phyloP scores from a whole-genome alignment of 768 basidiomycete genomes.

The Suillus lakei region DNA sequence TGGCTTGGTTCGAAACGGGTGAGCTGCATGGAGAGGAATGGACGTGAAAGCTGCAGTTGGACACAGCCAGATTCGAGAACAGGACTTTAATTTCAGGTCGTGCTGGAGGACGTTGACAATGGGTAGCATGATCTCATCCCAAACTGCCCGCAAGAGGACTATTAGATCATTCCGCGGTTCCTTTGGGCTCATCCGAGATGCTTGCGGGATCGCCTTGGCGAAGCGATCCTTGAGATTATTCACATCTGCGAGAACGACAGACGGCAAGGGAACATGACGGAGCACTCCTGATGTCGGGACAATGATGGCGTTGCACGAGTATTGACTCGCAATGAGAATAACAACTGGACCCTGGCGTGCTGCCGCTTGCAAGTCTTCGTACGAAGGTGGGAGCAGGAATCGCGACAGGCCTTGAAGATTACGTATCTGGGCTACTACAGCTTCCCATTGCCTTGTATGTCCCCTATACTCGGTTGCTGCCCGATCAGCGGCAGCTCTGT shows the following conservation, averaged over 20 bases:
- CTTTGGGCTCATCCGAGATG: slow-evolving; percentile 18
- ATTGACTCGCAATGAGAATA: slow-evolving; percentile 18
- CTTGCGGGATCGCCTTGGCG: slow-evolving; percentile 9
- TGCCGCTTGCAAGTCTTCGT: slow-evolving; percentile 16
- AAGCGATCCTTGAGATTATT: slow-evolving; percentile 15
- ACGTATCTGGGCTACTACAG: slow-evolving; percentile 14
- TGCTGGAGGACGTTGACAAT: slow-evolving; percentile 1
- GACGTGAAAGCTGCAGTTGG: slow-evolving; percentile 11
- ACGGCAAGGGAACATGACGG: slow-evolving; percentile 21
- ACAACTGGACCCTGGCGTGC: slow-evolving; percentile 24
- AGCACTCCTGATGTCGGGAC: not conserved
- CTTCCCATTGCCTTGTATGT: slow-evolving; percentile 10
- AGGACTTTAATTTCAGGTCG: not conserved
- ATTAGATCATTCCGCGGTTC: slow-evolving; percentile 15
- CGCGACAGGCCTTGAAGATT: slow-evolving; percentile 14
- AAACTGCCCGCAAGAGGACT: not conserved
- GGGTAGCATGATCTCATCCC: slow-evolving; percentile 5
- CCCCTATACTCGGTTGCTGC: slow-evolving; percentile 15
- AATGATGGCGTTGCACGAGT: slow-evolving; percentile 19
- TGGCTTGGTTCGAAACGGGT: slow-evolving; percentile 24
- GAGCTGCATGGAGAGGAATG: slow-evolving; percentile 25
- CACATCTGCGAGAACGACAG: slow-evolving; percentile 18
- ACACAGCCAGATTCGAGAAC: slow-evolving; percentile 16
- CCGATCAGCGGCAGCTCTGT: not conserved
- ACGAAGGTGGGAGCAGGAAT: slow-evolving; percentile 22